Evolutionary conservation across 768 basidiomycete species (phyloP).

Genomic region (Hericium rajendrae): DNA sequence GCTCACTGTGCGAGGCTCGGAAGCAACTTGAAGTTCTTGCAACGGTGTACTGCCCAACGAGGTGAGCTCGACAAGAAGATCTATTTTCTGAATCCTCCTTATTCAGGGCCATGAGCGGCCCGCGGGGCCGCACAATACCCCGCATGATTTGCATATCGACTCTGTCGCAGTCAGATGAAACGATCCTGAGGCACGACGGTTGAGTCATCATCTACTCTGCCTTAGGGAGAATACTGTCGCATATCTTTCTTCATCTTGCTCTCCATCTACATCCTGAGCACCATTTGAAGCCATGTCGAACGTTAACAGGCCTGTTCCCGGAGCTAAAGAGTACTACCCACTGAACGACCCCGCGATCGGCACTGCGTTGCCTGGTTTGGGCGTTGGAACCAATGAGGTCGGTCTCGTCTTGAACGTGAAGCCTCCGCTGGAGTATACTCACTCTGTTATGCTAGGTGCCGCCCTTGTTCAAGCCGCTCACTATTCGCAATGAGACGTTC

Average conservation of each 20-base stretch:
- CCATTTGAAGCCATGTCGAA: not conserved
- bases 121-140: no score
- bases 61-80: no score
- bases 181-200: no score
- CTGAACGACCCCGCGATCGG: conserved; percentile 53
- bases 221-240: no score
- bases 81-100: no score
- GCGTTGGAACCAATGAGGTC: conserved; percentile 3
- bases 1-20: no score
- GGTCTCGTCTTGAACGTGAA: conserved; percentile 7
- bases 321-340: conserved; percentile 46
- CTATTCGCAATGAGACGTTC: conserved; percentile 50
- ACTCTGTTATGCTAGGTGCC: conserved; percentile 44
- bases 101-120: no score
- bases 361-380: conserved; percentile 25
- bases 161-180: no score
- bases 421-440: conserved; percentile 18
- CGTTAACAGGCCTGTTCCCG: conserved; percentile 40
- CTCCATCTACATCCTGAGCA: not conserved
- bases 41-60: no score
- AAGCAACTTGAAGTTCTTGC: no score
- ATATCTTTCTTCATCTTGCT: not conserved
- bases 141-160: no score
- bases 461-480: conserved; percentile 55
- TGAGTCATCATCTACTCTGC: no score